These are phyloP conservation scores for Alloteropsis angusta DNA, from an alignment of 202 grass and related monocot species.

Conservation along the genomic window DNA sequence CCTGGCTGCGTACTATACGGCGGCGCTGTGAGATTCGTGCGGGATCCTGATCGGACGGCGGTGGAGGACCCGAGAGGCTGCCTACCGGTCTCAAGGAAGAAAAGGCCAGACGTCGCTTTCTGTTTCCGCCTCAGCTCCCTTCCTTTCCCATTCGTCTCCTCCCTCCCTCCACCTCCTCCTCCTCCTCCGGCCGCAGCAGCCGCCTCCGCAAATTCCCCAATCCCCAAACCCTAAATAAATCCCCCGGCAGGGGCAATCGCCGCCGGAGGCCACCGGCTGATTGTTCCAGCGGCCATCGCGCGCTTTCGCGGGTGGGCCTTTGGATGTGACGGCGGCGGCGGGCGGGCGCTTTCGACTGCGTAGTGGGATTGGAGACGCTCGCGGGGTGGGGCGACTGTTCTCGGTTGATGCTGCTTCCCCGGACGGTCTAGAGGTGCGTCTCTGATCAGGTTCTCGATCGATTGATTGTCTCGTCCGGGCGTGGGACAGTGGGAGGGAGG, in stretches of 20 bases:
- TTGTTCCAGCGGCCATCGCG: not conserved
- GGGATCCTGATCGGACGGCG: not conserved
- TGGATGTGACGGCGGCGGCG: constrained; percentile 17
- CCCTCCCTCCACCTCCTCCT: not conserved
- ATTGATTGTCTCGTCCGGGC: too few species aligned
- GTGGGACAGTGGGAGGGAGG: not conserved
- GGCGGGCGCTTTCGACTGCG: not conserved
- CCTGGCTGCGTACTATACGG: too few species aligned
- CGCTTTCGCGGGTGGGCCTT: not conserved
- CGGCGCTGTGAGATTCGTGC: constrained; percentile 19
- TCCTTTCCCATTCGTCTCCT: constrained; percentile 14
- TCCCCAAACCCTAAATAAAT: constrained; percentile 42
- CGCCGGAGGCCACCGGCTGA: not conserved
- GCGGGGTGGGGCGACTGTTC: not conserved
- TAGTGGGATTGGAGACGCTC: constrained; percentile 16
- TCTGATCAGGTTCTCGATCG: not conserved
- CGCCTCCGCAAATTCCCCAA: constrained; percentile 25
- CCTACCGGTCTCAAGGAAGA: not conserved
- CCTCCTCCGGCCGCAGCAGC: not conserved
- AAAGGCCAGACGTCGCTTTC: constrained; percentile 31
- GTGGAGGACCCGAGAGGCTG: not conserved
- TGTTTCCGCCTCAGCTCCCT: not conserved
- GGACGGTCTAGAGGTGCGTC: constrained; percentile 22
- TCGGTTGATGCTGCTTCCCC: too few species aligned
- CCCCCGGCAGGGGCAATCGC: not conserved